Evolutionary conservation across 139 green algal species (phyloP).

Genomic region (Volvox reticuliferus): DNA sequence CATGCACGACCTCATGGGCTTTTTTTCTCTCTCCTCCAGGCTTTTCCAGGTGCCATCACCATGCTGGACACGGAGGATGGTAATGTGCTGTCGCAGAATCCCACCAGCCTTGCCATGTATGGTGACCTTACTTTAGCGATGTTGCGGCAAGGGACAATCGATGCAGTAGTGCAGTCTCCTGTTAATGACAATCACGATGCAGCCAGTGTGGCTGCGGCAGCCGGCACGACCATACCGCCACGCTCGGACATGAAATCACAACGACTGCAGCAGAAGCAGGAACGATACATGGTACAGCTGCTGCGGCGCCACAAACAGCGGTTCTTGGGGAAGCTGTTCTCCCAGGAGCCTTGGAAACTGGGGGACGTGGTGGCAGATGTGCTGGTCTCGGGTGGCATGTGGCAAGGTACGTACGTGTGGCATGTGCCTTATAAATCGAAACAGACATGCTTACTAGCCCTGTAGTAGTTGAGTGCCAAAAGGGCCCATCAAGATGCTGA

Average conservation of each 20-base stretch:
- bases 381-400: not conserved
- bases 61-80: not conserved
- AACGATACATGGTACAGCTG: not conserved
- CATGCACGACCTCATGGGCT: not conserved
- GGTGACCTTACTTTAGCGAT: not conserved
- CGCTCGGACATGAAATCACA: not conserved
- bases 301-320: not conserved
- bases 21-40: not conserved
- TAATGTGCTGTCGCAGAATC: not conserved
- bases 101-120: not conserved
- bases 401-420: not conserved
- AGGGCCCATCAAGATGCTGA: too few relatives aligned
- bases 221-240: not conserved
- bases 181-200: not conserved
- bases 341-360: not conserved
- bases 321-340: not conserved
- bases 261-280: not conserved
- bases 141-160: too few relatives aligned
- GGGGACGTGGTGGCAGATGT: not conserved
- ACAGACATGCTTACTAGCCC: too few relatives aligned
- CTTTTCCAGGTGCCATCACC: not conserved
- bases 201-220: not conserved
- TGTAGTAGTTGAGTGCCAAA: too few relatives aligned
- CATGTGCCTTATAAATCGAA: too few relatives aligned
- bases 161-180: too few relatives aligned